Evolutionary conservation across 73 alveolate species (phyloP), one percentile per base, ranked within the genome.

Genomic region (Paramecium tetraurelia): DNA sequence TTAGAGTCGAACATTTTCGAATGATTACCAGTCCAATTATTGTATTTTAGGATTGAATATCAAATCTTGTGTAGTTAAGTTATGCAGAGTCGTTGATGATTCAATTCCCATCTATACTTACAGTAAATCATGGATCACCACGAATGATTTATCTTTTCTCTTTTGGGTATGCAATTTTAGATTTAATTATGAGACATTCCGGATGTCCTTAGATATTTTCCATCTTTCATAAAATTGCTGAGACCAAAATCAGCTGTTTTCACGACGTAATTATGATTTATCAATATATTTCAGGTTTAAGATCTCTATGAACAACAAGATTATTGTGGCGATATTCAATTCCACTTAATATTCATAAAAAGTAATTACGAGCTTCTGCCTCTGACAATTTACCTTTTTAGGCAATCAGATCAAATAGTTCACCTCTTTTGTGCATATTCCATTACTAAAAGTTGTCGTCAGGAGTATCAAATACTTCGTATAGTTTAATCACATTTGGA

Each of bases 341-440:
- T 3, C 97, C 99, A 59, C 96, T 95, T 29, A 97, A 94, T 85
- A 97, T 89, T 92, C 96, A 95, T 58, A 95, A 95, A 77, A 97
- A 97, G 46, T 93, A 93, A 63, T 95, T 94, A 21, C 98, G 86
- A 7, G 99, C 99, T 58, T 96, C 99, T 18, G 41, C n/a, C 77
- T 98, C 99, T 18, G 86, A 72, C 38, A 98, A 92, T 96, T 96
- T 96, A 29, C 97, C 99, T 43, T 96, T 86, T 59, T 96, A 89
- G 14, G 96, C 94, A 21, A 98, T 97, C 77, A 97, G 75, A 86
- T 96, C 99, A 93, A 94, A 98, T 86, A 98, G 96, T 88, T 98
- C 99, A 21, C 99, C 99, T 43, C 98, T 97, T 97, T 9, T 98
- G 84, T 24, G 98, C 99, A 85, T 97, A 96, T 87, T 98, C 99